Evolutionary conservation across 352 stramenopile species (phyloP).

Genomic region (Globisporangium apiculatum): DNA sequence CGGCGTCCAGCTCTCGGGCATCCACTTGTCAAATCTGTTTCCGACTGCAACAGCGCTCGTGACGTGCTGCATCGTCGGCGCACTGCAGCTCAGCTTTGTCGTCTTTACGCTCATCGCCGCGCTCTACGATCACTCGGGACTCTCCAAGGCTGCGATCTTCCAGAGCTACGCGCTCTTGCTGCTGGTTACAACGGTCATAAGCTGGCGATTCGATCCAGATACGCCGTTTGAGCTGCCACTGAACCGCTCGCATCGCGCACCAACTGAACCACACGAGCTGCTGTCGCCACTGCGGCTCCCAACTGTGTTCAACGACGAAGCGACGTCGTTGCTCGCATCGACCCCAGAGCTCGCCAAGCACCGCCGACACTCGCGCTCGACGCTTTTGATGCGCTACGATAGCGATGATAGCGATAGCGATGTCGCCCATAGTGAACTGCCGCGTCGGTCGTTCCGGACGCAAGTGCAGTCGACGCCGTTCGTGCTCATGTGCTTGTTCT

Average conservation of each 20-base stretch:
- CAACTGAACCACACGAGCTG: slow-evolving; percentile 27
- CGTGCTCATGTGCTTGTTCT: slow-evolving; percentile 65
- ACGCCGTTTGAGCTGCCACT: slow-evolving; percentile 24
- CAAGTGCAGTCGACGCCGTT: slow-evolving; percentile 62
- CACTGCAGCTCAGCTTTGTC: slow-evolving; percentile 65
- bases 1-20: slow-evolving; percentile 55
- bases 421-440: slow-evolving; percentile 15
- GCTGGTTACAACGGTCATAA: slow-evolving; percentile 43
- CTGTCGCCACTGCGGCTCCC: slow-evolving; percentile 52
- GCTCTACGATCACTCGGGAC: slow-evolving; percentile 28
- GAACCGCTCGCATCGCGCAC: background rate
- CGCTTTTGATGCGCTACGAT: slow-evolving; percentile 15
- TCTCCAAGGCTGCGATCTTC: slow-evolving; percentile 46
- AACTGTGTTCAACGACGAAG: slow-evolving; percentile 53
- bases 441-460: slow-evolving; percentile 51
- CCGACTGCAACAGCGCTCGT: slow-evolving; percentile 56
- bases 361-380: slow-evolving; percentile 15
- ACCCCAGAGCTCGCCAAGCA: slow-evolving; percentile 42
- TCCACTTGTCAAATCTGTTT: slow-evolving; percentile 75
- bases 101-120: slow-evolving; percentile 61
- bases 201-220: slow-evolving; percentile 50
- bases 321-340: slow-evolving; percentile 34
- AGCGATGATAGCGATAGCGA: slow-evolving; percentile 10
- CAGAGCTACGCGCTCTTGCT: slow-evolving; percentile 37
- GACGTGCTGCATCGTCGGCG: slow-evolving; percentile 64